Evolutionary conservation across 2,329 filamentous ascomycete genomes (phyloP).

Genomic region (Coniella vitis): DNA sequence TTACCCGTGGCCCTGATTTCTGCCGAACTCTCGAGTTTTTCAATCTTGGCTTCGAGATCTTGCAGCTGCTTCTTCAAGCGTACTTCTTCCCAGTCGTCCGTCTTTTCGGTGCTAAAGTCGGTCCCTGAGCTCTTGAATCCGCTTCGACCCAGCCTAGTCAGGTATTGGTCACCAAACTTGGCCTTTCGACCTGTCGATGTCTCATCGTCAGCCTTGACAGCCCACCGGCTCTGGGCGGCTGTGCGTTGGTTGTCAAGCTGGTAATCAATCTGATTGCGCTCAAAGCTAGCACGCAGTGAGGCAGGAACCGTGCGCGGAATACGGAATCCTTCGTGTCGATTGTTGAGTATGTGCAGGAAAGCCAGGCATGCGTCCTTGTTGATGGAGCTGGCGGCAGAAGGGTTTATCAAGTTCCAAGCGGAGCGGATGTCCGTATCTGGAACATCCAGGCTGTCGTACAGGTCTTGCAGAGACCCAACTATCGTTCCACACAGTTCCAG

Average conservation of each 20-base stretch:
- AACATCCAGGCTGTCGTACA: slow-evolving; percentile 76
- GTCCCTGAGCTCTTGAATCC: slow-evolving; percentile 79
- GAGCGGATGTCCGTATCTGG: slow-evolving; percentile 76
- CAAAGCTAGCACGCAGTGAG: slow-evolving; percentile 84
- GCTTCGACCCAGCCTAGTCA: slow-evolving; percentile 80
- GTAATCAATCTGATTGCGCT: slow-evolving; percentile 95
- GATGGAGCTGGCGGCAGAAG: slow-evolving; percentile 71
- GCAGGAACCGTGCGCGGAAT: slow-evolving; percentile 89
- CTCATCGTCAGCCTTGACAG: slow-evolving; percentile 67
- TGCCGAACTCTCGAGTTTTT: slow-evolving; percentile 69
- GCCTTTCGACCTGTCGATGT: slow-evolving; percentile 85
- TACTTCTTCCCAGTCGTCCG: slow-evolving; percentile 97
- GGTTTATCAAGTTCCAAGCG: slow-evolving; percentile 97
- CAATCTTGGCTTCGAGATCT: slow-evolving; percentile 83
- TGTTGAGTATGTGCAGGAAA: slow-evolving; percentile 94
- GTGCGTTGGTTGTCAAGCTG: slow-evolving; percentile 71
- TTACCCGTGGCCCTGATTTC: slow-evolving; percentile 56
- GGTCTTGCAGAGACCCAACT: slow-evolving; percentile 72
- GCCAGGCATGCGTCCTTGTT: slow-evolving; percentile 92
- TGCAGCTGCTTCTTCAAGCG: slow-evolving; percentile 85
- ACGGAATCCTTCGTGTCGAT: slow-evolving; percentile 88
- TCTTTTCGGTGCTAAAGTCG: slow-evolving; percentile 79
- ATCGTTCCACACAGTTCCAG: slow-evolving; percentile 6
- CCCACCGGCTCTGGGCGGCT: slow-evolving; percentile 67
- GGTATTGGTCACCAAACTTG: slow-evolving; percentile 95